Conservation (phyloP, 257 asterid species). For the Haberlea rhodopensis region DNA sequence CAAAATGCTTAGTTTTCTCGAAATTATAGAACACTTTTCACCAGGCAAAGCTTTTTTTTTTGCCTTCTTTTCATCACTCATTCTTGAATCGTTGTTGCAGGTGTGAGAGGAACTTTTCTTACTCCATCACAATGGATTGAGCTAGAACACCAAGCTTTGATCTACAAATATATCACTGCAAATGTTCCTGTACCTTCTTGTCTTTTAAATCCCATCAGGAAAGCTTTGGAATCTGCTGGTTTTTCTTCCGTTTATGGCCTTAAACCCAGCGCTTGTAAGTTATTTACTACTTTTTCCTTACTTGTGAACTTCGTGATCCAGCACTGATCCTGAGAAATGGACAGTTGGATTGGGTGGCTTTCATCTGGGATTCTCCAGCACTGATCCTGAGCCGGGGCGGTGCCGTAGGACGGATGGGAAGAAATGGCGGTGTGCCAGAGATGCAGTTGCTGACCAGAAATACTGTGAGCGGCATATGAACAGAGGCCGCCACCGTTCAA, state of each 20-base stretch:
- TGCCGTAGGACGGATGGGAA: slow-evolving; percentile 97
- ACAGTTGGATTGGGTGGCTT: slow-evolving; percentile 94
- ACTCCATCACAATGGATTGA: slow-evolving; percentile 80
- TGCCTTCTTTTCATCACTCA: not conserved
- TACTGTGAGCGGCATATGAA: slow-evolving; percentile 98
- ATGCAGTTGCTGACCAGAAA: slow-evolving; percentile 85
- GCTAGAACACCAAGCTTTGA: slow-evolving; percentile 79
- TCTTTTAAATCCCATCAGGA: slow-evolving; percentile 66
- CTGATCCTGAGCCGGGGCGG: slow-evolving; percentile 97
- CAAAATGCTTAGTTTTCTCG: not conserved
- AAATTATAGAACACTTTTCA: not conserved
- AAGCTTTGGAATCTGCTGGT: slow-evolving; percentile 65
- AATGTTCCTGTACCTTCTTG: slow-evolving; percentile 69
- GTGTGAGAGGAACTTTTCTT: slow-evolving; percentile 52
- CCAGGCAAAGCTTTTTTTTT: not conserved
- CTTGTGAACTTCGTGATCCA: too few relatives aligned
- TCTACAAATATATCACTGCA: slow-evolving; percentile 69
- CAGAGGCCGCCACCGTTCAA: slow-evolving; percentile 99
- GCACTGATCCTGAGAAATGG: too few relatives aligned
- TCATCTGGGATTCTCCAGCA: slow-evolving; percentile 71
- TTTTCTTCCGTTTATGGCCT: slow-evolving; percentile 43
- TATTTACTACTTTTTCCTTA: not conserved
- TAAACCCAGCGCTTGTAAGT: slow-evolving; percentile 60
- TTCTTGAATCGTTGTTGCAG: slow-evolving; percentile 23
- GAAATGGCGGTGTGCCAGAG: slow-evolving; percentile 99